Evolutionary conservation across 768 basidiomycete genomes (phyloP), one percentile per base, ranked within the genome.

Genomic region (Pleurotus giganteus): DNA sequence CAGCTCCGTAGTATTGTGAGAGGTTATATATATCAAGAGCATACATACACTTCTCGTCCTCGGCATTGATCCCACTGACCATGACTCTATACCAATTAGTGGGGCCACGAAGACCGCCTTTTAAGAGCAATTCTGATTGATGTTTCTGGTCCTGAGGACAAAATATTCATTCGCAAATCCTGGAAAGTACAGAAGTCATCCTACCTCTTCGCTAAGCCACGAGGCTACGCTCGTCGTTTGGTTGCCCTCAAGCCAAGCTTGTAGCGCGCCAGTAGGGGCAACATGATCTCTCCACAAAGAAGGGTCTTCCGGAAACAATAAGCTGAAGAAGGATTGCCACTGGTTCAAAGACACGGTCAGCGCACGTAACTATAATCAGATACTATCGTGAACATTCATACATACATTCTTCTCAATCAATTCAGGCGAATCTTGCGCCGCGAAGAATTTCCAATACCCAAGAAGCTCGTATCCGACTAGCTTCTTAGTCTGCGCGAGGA

Each of bases 391-490:
- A n/a, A n/a, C n/a, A n/a, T n/a, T n/a, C n/a, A n/a, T n/a, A n/a
- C n/a, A n/a, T 19, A 77, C 76, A 60, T 77, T 65, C 9, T 71
- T 63, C 54, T 74, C 70, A 28, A 77, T 65, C 0, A 77, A 29
- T 8, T 63, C 54, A 4, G 62, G 60, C 0, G 75, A 69, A 9
- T 65, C 72, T 0, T 72, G 65, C n/a, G 66, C 63, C 2, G 68
- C 44, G 47, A 78, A 68, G 59, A 75, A 76, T 7, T 53, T 51
- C 71, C 70, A 71, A 57, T 76, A 74, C 6, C 73, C 74, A 24
- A 63, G 53, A 1, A 61, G 39, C 19, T 74, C 72, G 24, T 61
- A 66, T 0, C 73, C 75, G 27, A 59, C 36, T 27, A 47, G 11
- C 27, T 47, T 8, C 41, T 62, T 67, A 6, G 46, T 41, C 61